Percentiles rank a stretch among this genome's conserved stretches.
Evolutionary conservation across 2,329 filamentous ascomycete genomes (phyloP).

Genomic region (Neonectria neomacrospora): DNA sequence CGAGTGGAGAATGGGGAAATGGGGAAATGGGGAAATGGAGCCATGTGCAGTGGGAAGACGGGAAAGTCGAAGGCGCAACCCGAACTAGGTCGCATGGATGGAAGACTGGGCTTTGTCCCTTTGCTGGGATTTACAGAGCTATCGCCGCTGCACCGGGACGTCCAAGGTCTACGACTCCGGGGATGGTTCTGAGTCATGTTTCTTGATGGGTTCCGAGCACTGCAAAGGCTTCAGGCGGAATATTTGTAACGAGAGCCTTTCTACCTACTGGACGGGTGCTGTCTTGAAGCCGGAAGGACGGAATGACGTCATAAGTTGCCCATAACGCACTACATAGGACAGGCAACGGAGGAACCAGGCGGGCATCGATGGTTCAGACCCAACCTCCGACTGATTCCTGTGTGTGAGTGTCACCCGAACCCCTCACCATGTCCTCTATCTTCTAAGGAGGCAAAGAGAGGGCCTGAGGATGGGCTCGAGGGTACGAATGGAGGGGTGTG

Average conservation of each 20-base stretch:
- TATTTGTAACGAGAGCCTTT: background rate
- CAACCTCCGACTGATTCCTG: conserved; percentile 1
- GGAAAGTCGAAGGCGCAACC: conserved; percentile 5
- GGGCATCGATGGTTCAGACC: background rate
- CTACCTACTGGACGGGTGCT: background rate
- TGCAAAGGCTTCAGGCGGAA: background rate
- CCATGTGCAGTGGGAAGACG: conserved; percentile 5
- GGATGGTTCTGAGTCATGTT: background rate
- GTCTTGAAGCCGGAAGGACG: background rate
- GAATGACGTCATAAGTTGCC: background rate
- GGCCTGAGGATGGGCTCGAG: background rate
- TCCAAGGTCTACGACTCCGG: background rate
- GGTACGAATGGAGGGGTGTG: conserved; percentile 5
- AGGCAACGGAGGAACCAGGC: background rate
- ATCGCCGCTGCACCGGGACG: background rate
- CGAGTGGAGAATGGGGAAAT: conserved; percentile 31
- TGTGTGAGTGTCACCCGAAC: background rate
- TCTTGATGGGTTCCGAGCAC: background rate
- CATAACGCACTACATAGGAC: background rate
- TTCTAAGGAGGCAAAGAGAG: background rate
- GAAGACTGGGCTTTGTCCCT: conserved; percentile 1
- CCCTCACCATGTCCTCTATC: background rate
- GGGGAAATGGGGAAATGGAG: conserved; percentile 40
- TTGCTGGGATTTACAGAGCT: background rate
- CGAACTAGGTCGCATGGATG: conserved; percentile 2